These are phyloP conservation scores for Heterobasidion occidentale DNA, from an alignment of 1,284 basidiomycete species.

Conservation along the genomic window DNA sequence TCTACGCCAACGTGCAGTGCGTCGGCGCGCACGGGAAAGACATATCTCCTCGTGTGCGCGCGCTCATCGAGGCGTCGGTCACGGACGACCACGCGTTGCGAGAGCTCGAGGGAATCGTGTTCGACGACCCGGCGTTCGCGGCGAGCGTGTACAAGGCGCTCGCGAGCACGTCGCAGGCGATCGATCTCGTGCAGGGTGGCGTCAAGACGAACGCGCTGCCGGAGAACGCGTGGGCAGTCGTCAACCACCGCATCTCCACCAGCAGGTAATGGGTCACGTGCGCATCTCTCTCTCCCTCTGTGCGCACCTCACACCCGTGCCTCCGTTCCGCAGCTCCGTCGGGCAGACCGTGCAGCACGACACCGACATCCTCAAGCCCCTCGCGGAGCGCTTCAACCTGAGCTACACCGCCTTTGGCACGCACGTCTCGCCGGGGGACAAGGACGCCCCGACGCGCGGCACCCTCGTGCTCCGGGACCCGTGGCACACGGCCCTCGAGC, in stretches of 20 bases:
- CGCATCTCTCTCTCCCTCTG: neutral
- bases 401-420: constrained; percentile 36
- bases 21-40: constrained; percentile 38
- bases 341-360: constrained; percentile 33
- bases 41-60: constrained; percentile 29
- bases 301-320: neutral
- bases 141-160: constrained; percentile 16
- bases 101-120: constrained; percentile 31
- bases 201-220: constrained; percentile 58
- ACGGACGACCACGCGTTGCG: constrained; percentile 33
- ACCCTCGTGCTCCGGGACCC: constrained; percentile 33
- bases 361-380: constrained; percentile 27
- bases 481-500: constrained; percentile 38
- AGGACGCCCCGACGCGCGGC: constrained; percentile 20
- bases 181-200: constrained; percentile 51
- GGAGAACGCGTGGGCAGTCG: constrained; percentile 42
- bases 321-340: constrained; percentile 28
- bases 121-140: constrained; percentile 18
- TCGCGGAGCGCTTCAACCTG: constrained; percentile 38
- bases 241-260: constrained; percentile 49
- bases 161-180: constrained; percentile 51
- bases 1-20: constrained; percentile 35
- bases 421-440: constrained; percentile 16
- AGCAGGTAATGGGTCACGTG: constrained; percentile 24
- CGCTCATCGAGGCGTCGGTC: constrained; percentile 26